Percentiles rank a stretch among this genome's conserved stretches.
These are phyloP conservation scores for Coprinellus micaceus DNA, from an alignment of 768 basidiomycete species.

Conservation along the genomic window DNA sequence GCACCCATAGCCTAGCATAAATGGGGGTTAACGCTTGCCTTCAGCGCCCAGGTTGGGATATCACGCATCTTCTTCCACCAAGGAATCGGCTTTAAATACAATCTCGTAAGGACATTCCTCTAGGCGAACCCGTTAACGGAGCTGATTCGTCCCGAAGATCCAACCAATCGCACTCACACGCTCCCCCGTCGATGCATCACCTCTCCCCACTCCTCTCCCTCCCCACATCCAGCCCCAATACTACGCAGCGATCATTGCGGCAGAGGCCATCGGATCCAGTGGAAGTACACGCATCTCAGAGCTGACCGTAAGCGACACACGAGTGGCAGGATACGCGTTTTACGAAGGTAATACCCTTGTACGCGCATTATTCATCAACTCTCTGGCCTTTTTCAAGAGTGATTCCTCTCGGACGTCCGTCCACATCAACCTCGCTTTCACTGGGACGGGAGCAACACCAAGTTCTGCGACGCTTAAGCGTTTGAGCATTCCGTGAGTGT, in stretches of 20 bases:
- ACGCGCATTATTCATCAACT: conserved; percentile 58
- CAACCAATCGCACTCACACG: conserved; percentile 57
- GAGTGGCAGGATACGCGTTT: conserved; percentile 60
- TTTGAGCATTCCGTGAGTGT: conserved; percentile 41
- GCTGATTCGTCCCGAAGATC: too few relatives aligned
- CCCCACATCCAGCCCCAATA: conserved; percentile 64
- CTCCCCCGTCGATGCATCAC: conserved; percentile 55
- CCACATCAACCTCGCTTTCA: conserved; percentile 40
- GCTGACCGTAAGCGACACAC: conserved; percentile 39
- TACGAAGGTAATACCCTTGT: conserved; percentile 43
- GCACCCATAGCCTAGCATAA: conserved; percentile 2
- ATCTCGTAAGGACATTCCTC: too few relatives aligned
- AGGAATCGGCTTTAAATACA: conserved; percentile 69
- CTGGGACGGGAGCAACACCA: too few relatives aligned
- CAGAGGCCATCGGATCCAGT: conserved; percentile 51
- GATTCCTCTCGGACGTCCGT: conserved; percentile 23
- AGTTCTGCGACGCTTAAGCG: conserved; percentile 40
- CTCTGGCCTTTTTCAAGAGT: conserved; percentile 41
- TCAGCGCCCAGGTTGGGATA: conserved; percentile 41
- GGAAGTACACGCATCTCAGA: conserved; percentile 42
- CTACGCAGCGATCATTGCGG: conserved; percentile 59
- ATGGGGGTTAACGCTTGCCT: too few relatives aligned
- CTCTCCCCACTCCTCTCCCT: conserved; percentile 42
- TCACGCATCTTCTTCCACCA: conserved; percentile 60
- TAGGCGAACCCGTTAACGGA: too few relatives aligned